A percentile compares a stretch with the other conserved stretches of the same genome.
Conservation (phyloP, 1,284 basidiomycete genomes). For the Butyriboletus appendiculatus region DNA sequence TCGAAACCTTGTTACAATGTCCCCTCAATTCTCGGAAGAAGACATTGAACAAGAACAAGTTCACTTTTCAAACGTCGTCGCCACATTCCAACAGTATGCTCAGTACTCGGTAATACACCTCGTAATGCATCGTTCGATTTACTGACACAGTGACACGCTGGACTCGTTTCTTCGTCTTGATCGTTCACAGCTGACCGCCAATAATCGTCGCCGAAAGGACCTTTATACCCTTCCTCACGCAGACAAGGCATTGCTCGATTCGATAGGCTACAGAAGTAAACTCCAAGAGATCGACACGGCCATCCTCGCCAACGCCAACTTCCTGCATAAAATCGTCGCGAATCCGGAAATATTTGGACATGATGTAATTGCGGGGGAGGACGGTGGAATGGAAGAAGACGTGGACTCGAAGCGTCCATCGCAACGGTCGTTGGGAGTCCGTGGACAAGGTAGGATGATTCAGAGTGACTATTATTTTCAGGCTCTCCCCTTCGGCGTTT, state of each 20-base stretch:
- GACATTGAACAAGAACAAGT: slow-evolving; percentile 55
- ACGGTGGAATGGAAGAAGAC: slow-evolving; percentile 1
- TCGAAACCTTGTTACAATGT: slow-evolving; percentile 17
- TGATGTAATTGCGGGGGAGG: slow-evolving; percentile 35
- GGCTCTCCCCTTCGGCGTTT: neutral
- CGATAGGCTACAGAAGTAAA: slow-evolving; percentile 66
- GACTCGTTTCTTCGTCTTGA: neutral
- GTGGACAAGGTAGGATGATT: slow-evolving; percentile 12
- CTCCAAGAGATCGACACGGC: slow-evolving; percentile 67
- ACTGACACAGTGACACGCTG: neutral
- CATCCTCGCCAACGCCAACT: slow-evolving; percentile 69
- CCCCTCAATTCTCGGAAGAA: slow-evolving; percentile 32
- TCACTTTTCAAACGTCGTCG: slow-evolving; percentile 68
- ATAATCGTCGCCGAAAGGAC: slow-evolving; percentile 75
- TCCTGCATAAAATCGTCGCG: slow-evolving; percentile 63
- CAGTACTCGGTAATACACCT: slow-evolving; percentile 52
- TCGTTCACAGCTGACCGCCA: slow-evolving; percentile 60
- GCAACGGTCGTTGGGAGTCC: neutral
- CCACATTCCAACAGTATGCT: slow-evolving; percentile 66
- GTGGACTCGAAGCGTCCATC: neutral
- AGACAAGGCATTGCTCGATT: slow-evolving; percentile 62
- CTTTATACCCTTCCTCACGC: slow-evolving; percentile 58
- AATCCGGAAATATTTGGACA: slow-evolving; percentile 76
- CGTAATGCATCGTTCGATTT: neutral
- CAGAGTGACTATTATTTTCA: neutral